Conservation (phyloP, 371 early-diverging fungal species). For the Furculomyces boomerangus region DNA sequence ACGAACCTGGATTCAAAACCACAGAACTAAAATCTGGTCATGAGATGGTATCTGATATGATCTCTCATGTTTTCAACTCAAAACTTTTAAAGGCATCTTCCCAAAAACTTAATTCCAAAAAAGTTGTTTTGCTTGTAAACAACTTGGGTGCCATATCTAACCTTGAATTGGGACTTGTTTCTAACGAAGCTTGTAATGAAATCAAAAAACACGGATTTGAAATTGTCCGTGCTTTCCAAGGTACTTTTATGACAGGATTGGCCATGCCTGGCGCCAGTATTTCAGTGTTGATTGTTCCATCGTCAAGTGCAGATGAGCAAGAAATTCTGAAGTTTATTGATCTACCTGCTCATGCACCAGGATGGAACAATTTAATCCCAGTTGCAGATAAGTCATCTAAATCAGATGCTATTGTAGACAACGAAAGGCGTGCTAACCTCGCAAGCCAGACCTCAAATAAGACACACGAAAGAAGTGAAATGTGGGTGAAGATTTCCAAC, state of each 20-base stretch:
- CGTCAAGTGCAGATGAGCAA: slow-evolving; percentile 7
- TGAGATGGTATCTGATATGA: slow-evolving; percentile 28
- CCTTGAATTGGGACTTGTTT: slow-evolving; percentile 45
- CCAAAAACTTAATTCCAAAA: slow-evolving; percentile 5
- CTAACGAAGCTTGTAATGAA: slow-evolving; percentile 37
- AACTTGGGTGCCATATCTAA: slow-evolving; percentile 58
- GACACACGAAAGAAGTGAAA: slow-evolving; percentile 25
- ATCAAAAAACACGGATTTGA: slow-evolving; percentile 12
- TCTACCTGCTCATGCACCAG: slow-evolving; percentile 28
- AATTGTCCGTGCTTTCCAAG: slow-evolving; percentile 36
- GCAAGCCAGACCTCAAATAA: slow-evolving; percentile 27
- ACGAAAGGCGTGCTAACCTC: slow-evolving; percentile 19
- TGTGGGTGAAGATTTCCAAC: slow-evolving; percentile 28
- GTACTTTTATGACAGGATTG: slow-evolving; percentile 50
- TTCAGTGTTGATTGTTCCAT: slow-evolving; percentile 32
- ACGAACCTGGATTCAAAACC: slow-evolving; percentile 51
- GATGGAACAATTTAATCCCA: slow-evolving; percentile 30
- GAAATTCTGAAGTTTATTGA: slow-evolving; percentile 27
- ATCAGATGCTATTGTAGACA: slow-evolving; percentile 10
- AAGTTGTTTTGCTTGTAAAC: slow-evolving; percentile 46
- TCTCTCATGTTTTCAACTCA: slow-evolving; percentile 33
- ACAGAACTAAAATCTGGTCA: slow-evolving; percentile 26
- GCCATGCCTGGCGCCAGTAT: slow-evolving; percentile 61
- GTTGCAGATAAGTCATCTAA: slow-evolving; percentile 19
- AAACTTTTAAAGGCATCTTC: slow-evolving; percentile 28